phyloP scores from a whole-genome alignment of 2,329 filamentous ascomycete genomes.

The Aspergillus sp. region DNA sequence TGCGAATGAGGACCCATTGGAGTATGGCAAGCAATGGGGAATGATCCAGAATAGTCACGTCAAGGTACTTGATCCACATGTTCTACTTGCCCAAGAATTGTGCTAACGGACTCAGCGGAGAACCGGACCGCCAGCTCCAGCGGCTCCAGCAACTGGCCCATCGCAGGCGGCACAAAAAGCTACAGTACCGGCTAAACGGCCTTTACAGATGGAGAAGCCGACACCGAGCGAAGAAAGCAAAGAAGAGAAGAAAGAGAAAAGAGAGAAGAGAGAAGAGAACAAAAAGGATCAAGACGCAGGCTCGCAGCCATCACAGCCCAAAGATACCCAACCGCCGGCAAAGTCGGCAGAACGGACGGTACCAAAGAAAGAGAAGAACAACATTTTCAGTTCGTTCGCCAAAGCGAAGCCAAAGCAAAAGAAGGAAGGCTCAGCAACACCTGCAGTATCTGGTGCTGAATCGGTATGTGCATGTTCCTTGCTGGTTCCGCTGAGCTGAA shows the following conservation, averaged over 20 bases:
- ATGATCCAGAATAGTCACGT: conserved; percentile 65
- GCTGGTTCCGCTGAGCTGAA: background rate
- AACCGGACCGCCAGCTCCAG: conserved; percentile 30
- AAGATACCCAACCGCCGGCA: conserved; percentile 21
- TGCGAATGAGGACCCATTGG: conserved; percentile 49
- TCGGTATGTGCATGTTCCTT: conserved; percentile 23
- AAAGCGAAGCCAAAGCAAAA: conserved; percentile 54
- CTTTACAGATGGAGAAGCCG: conserved; percentile 19
- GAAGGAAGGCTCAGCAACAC: conserved; percentile 33
- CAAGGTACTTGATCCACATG: conserved; percentile 32
- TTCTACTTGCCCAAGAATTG: background rate
- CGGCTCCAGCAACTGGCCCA: conserved; percentile 19
- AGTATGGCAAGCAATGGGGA: conserved; percentile 56
- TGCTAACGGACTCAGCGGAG: conserved; percentile 32
- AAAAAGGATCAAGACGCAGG: conserved; percentile 13
- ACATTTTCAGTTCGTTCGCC: conserved; percentile 72
- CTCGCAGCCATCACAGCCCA: conserved; percentile 10
- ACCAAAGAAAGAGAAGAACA: conserved; percentile 52
- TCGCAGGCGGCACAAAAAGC: conserved; percentile 24
- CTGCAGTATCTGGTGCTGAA: conserved; percentile 22
- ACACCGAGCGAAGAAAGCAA: conserved; percentile 16
- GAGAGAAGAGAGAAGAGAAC: conserved; percentile 17
- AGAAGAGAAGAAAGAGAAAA: no score
- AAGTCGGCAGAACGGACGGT: conserved; percentile 31
- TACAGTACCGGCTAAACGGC: conserved; percentile 31